phyloP scores from a whole-genome alignment of 2,329 filamentous ascomycete species.

The Botryotinia globosa region DNA sequence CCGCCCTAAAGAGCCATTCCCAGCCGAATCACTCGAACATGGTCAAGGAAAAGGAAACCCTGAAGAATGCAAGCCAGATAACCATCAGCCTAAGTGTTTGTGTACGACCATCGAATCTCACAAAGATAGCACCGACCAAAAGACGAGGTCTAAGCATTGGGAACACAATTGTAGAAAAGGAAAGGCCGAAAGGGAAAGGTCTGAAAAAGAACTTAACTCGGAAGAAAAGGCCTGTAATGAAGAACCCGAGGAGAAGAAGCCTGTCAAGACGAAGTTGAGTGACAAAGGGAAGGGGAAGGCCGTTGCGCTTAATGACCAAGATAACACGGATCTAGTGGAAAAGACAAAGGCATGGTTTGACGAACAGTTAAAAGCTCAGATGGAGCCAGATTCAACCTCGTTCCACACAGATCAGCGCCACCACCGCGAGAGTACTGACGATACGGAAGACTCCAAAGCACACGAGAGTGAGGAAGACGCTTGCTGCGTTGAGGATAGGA shows the following conservation, averaged over 20 bases:
- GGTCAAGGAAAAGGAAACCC: neutral
- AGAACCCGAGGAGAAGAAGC: neutral
- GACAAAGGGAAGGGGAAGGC: conserved; percentile 1
- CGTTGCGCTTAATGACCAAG: neutral
- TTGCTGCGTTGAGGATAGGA: neutral
- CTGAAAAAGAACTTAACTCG: neutral
- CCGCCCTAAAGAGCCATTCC: neutral
- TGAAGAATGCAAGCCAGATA: neutral
- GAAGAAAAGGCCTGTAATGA: neutral
- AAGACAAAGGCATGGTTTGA: conserved; percentile 14
- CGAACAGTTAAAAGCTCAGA: neutral
- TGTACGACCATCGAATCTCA: neutral
- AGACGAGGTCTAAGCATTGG: conserved; percentile 13
- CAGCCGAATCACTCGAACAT: neutral
- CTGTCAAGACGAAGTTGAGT: neutral
- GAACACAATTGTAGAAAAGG: neutral
- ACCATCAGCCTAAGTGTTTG: neutral
- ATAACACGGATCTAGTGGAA: neutral
- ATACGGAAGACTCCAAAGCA: neutral
- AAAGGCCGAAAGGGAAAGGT: neutral
- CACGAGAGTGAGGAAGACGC: neutral
- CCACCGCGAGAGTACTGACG: neutral
- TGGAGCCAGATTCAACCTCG: neutral
- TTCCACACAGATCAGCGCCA: neutral
- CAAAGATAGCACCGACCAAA: neutral